Evolutionary conservation across 495 filamentous ascomycete genomes (phyloP), one percentile per base, ranked within the genome.

Genomic region (Neurospora sp.): DNA sequence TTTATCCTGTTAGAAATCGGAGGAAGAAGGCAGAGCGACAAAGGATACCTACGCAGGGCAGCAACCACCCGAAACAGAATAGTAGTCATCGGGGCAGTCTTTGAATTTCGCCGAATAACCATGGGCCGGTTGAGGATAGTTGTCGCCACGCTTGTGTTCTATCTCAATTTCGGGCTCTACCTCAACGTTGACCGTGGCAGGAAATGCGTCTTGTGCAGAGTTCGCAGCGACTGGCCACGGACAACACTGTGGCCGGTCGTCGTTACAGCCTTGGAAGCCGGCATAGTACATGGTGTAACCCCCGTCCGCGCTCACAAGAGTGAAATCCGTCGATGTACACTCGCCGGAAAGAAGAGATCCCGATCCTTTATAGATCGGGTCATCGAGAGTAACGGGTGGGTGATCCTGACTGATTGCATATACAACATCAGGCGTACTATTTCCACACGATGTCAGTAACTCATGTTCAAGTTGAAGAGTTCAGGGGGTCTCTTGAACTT

Each of bases 21-120:
- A 31, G 22, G 40, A 14, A 31, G 8, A 46, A 68, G 42, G 31
- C 14, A 10, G 9, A 35, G 18, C 12, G 31, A 12, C 5, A 39
- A 20, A 10, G 6, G 37, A 37, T 11, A 76, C 78, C 5, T 76
- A 79, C 74, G 11, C 73, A 12, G 79, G 79, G 72, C 75, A 79
- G 42, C 78, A 78, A 3, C 71, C 74, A 12, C 75, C 75, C 2
- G 76, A 75, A n/a, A 79, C 73, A 22, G 79, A 78, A 70, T 77
- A 78, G 72, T 80, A 80, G 61, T 80, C 79, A 1, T 74, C 72
- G 12, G 79, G 75, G 20, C 78, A 79, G 9, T 44, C 73, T 9
- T 59, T 31, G 3, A 79, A 48, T 4, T 61, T 35, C 11, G 68
- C 53, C n/a, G 72, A 40, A 48, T 68, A 68, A 14, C 18, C 38